These are phyloP conservation scores for Backusella mclennaniae DNA, from an alignment of 192 early-diverging fungal species.

Conservation along the genomic window DNA sequence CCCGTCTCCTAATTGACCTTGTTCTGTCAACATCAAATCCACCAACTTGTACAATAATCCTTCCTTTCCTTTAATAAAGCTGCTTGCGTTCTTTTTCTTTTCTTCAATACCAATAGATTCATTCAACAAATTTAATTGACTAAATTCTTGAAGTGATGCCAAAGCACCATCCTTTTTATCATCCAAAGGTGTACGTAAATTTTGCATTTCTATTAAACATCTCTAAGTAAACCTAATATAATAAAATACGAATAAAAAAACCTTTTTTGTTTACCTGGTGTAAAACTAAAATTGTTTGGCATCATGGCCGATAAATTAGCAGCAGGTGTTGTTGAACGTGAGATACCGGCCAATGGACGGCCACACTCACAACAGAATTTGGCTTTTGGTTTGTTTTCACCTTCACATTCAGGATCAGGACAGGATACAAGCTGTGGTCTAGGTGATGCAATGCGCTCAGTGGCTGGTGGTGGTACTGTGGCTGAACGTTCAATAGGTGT, in stretches of 20 bases:
- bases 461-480: slow-evolving; percentile 15
- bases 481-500: slow-evolving; percentile 6
- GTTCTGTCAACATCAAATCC: slow-evolving; percentile 57
- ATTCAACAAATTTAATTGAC: slow-evolving; percentile 40
- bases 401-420: slow-evolving; percentile 47
- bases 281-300: not conserved
- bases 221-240: not conserved
- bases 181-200: slow-evolving; percentile 3
- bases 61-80: slow-evolving; percentile 16
- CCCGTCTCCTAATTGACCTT: slow-evolving; percentile 59
- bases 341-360: slow-evolving; percentile 40
- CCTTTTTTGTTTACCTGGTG: not conserved
- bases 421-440: slow-evolving; percentile 31
- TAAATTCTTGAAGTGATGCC: not conserved
- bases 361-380: slow-evolving; percentile 65
- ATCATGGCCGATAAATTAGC: slow-evolving; percentile 8
- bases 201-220: not conserved
- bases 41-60: slow-evolving; percentile 63
- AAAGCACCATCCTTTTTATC: not conserved
- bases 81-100: slow-evolving; percentile 44
- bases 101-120: slow-evolving; percentile 31
- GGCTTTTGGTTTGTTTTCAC: slow-evolving; percentile 50
- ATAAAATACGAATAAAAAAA: not conserved
- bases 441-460: slow-evolving; percentile 15
- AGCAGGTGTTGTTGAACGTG: slow-evolving; percentile 41